A percentile compares a stretch with the other conserved stretches of the same genome.
phyloP scores from a whole-genome alignment of 805 yeast genomes.

The Candida coleopterorum region DNA sequence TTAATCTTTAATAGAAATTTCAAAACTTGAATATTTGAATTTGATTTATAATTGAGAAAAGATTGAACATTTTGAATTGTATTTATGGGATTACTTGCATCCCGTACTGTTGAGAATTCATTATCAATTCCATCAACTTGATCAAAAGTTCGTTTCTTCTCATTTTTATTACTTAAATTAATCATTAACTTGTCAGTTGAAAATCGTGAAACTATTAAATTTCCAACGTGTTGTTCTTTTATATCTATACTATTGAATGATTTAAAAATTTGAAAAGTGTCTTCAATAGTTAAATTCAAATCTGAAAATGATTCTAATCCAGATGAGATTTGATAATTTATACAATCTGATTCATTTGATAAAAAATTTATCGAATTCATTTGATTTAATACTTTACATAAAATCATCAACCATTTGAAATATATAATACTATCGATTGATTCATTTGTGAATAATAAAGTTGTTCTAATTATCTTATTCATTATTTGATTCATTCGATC shows the following conservation, averaged over 20 bases:
- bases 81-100: constrained; percentile 3
- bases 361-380: neutral
- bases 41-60: neutral
- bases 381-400: neutral
- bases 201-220: constrained; percentile 4
- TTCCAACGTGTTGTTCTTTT: neutral
- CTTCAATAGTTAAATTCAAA: constrained; percentile 1
- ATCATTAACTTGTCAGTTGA: constrained; percentile 6
- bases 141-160: neutral
- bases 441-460: neutral
- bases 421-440: neutral
- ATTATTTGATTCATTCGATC: neutral
- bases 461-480: constrained; percentile 3
- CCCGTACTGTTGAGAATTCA: constrained; percentile 8
- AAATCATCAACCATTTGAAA: constrained; percentile 7
- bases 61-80: neutral
- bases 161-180: neutral
- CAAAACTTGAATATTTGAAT: neutral
- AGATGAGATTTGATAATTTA: constrained; percentile 13
- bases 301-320: constrained; percentile 9
- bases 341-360: constrained; percentile 9
- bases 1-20: neutral
- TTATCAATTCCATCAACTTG: constrained; percentile 5
- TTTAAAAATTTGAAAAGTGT: constrained; percentile 6
- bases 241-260: constrained; percentile 2